A percentile compares a stretch with the other conserved stretches of the same genome.
These are phyloP conservation scores for Ogataea siamensis DNA, from an alignment of 805 yeast genomes.

Conservation along the genomic window DNA sequence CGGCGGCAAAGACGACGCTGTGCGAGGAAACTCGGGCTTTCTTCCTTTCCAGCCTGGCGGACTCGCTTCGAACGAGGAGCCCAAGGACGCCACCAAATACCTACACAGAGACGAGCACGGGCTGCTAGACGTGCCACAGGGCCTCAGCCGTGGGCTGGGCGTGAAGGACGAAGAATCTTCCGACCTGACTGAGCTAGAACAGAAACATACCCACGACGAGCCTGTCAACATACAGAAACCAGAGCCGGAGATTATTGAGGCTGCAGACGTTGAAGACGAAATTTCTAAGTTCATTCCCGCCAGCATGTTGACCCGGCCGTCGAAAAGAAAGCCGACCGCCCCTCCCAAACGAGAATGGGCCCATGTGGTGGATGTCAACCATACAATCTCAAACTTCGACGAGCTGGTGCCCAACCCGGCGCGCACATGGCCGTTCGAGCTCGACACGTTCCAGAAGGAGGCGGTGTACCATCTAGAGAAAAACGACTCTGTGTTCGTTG, in stretches of 20 bases:
- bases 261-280: constrained; percentile 25
- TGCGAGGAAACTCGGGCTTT: constrained; percentile 68
- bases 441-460: constrained; percentile 94
- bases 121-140: constrained; percentile 78
- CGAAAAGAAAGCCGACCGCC: constrained; percentile 8
- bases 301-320: constrained; percentile 28
- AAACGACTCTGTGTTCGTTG: constrained; percentile 97
- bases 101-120: constrained; percentile 73
- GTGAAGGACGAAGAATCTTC: constrained; percentile 17
- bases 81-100: constrained; percentile 35
- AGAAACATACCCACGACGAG: constrained; percentile 8
- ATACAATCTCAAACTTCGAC: constrained; percentile 75
- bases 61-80: constrained; percentile 19
- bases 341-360: constrained; percentile 71
- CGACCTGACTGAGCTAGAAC: constrained; percentile 8
- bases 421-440: constrained; percentile 88
- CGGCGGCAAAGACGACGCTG: constrained; percentile 56
- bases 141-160: constrained; percentile 69
- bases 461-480: constrained; percentile 95
- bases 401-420: constrained; percentile 94
- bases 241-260: constrained; percentile 11
- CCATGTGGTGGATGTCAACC: constrained; percentile 86
- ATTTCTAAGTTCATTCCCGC: constrained; percentile 31
- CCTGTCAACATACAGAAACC: constrained; percentile 14
- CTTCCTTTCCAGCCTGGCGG: constrained; percentile 97